A percentile compares a stretch with the other conserved stretches of the same genome.
Conservation (phyloP, 768 basidiomycete species). For the Lentinula sp. region DNA sequence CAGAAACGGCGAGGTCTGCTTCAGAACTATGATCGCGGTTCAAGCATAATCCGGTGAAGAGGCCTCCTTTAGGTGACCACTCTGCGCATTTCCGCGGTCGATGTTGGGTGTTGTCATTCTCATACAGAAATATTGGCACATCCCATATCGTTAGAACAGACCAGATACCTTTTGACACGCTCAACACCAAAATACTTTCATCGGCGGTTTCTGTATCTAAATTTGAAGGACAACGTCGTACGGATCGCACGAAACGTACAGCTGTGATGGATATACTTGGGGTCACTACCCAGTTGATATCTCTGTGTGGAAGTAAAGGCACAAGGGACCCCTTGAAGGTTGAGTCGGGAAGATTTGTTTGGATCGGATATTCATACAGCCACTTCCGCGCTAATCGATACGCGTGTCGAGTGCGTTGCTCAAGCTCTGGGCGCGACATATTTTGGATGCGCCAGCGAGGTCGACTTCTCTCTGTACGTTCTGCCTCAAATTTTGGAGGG, state of each 20-base stretch:
- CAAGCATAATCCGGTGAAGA: slow-evolving; percentile 47
- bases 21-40: slow-evolving; percentile 40
- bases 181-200: slow-evolving; percentile 33
- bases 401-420: slow-evolving; percentile 35
- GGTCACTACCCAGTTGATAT: slow-evolving; percentile 22
- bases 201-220: slow-evolving; percentile 27
- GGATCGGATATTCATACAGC: slow-evolving; percentile 15
- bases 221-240: background rate
- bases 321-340: slow-evolving; percentile 7
- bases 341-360: background rate
- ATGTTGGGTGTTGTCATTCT: slow-evolving; percentile 6
- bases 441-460: slow-evolving; percentile 17
- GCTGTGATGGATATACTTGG: slow-evolving; percentile 42
- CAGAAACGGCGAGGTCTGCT: slow-evolving; percentile 45
- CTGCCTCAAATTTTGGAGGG: slow-evolving; percentile 15
- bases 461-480: too few relatives aligned
- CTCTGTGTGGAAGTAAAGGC: slow-evolving; percentile 8
- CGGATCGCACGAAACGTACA: slow-evolving; percentile 40
- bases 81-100: slow-evolving; percentile 27
- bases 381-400: slow-evolving; percentile 45
- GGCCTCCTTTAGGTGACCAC: slow-evolving; percentile 49
- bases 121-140: slow-evolving; percentile 13
- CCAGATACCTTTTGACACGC: slow-evolving; percentile 58
- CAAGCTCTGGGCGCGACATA: slow-evolving; percentile 37
- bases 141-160: slow-evolving; percentile 52